Evolutionary conservation across 345 rosid genomes (phyloP), one percentile per base, ranked within the genome.

Genomic region (Populus euphratica): DNA sequence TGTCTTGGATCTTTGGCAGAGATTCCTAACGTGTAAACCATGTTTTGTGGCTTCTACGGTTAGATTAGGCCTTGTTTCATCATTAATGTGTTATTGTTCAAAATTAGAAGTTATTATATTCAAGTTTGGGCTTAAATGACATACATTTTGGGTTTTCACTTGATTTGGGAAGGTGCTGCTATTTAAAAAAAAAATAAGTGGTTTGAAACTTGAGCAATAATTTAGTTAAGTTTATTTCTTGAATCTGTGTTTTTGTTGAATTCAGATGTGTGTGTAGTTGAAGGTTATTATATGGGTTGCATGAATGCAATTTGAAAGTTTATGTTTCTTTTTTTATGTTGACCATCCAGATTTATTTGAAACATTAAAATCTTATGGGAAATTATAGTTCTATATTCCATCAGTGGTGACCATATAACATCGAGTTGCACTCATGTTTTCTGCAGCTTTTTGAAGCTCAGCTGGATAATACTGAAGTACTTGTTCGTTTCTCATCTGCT

Each of bases 401-500:
- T 43, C n/a, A 35, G 5, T 68, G 36, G 61, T 74, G 52, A 14
- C 65, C 31, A 49, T 43, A n/a, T 70, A 65, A 52, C 12, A 38
- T 61, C 10, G 33, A 54, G 50, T 27, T 38, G 6, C 44, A 61
- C 23, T 41, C 56, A 33, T 74, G 9, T 12, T 70, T 76, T 85
- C 68, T 86, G 84, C 88, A 96, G 99, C 85, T 92, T 77, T 92
- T 96, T 80, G 97, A 96, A 86, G 98, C 83, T 74, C 88, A 90
- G 74, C 85, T 90, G 61, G 92, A 92, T 67, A 90, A 87, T 79
- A 81, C 83, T 44, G 99, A 89, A 72, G 90, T 89, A 73, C 93
- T 92, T 66, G 78, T 92, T 44, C 97, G 99, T 25, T 96, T 89
- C 90, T 96, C 98, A 44, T 92, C 98, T 76, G 99, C 99, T 68